Evolutionary conservation across 257 asterid genomes (phyloP), one percentile per base, ranked within the genome.

Genomic region (Mitragyna speciosa): DNA sequence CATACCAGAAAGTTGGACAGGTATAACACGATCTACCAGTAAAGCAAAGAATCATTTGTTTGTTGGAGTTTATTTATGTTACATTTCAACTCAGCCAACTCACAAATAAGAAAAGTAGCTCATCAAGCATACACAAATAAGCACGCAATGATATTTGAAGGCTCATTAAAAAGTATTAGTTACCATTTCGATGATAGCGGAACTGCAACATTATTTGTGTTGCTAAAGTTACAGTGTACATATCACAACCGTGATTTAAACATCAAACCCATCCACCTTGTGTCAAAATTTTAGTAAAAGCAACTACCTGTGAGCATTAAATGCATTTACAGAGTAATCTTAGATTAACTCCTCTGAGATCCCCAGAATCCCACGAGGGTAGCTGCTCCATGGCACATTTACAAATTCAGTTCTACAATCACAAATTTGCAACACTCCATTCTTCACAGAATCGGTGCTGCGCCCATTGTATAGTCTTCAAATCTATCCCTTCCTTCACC

Each of bases 401-500:
- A 56, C 7, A 56, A 7, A 3, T 28, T 14, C 69, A 14, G 28
- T 24, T 54, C 61, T 33, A 43, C 48, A 58, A 78, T 48, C 47
- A n/a, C 65, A 73, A 45, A 63, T 33, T 72, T n/a, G 68, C 41
- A 28, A 22, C 66, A 56, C 3, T 30, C 26, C 0, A 36, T 2
- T 36, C 39, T 36, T 4, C 4, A 43, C 20, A 12, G 15, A 36
- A 33, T 89, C 77, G 94, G 83, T 96, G 98, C 77, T 96, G 99
- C 0, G 98, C 3, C 99, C 99, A 96, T 61, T 92, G 87, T 64
- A 96, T 96, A 56, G 89, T 94, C 91, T 92, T 96, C 48, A 96
- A 89, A 79, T 96, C 97, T 78, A 96, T 96, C 31, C 98, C 99
- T 79, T 89, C 97, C 87, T 96, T 89, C 77, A 82, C 90, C 98